These are phyloP conservation scores for Epichloe elymi DNA, from an alignment of 2,329 filamentous ascomycete genomes.

Conservation along the genomic window DNA sequence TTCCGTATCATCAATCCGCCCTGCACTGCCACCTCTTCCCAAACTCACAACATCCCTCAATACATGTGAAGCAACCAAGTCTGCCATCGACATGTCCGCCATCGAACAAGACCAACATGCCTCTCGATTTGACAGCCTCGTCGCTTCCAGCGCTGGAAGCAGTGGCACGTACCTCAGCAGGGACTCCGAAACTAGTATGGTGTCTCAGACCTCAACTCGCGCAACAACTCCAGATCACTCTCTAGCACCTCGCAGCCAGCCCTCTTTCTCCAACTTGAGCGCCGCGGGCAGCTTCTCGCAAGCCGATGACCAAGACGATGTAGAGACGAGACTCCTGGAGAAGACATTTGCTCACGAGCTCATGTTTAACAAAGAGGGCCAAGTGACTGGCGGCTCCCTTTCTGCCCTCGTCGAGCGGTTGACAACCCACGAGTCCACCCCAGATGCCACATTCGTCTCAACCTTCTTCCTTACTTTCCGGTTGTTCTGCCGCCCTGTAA, in stretches of 20 bases:
- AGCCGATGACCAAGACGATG: slow-evolving; percentile 66
- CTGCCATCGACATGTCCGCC: slow-evolving; percentile 25
- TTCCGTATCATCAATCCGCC: slow-evolving; percentile 34
- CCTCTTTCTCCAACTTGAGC: slow-evolving; percentile 57
- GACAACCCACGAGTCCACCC: slow-evolving; percentile 84
- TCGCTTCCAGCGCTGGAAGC: slow-evolving; percentile 64
- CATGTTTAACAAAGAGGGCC: slow-evolving; percentile 85
- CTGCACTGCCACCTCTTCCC: slow-evolving; percentile 40
- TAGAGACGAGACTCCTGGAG: slow-evolving; percentile 74
- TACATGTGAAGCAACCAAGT: slow-evolving; percentile 32
- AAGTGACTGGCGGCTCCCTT: slow-evolving; percentile 85
- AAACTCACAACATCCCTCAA: slow-evolving; percentile 40
- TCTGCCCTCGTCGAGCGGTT: slow-evolving; percentile 87
- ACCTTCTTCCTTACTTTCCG: slow-evolving; percentile 96
- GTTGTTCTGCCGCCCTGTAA: slow-evolving; percentile 70
- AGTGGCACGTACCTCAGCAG: slow-evolving; percentile 67
- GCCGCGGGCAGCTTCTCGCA: slow-evolving; percentile 48
- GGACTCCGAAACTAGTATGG: slow-evolving; percentile 66
- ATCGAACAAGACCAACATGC: slow-evolving; percentile 39
- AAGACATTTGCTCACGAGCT: slow-evolving; percentile 87
- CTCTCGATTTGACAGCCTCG: slow-evolving; percentile 54
- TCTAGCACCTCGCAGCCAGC: slow-evolving; percentile 40
- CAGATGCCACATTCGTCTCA: slow-evolving; percentile 81
- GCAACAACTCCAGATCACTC: slow-evolving; percentile 71
- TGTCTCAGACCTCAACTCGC: slow-evolving; percentile 73